phyloP scores from a whole-genome alignment of 345 rosid species.

The Eucalyptus grandis region DNA sequence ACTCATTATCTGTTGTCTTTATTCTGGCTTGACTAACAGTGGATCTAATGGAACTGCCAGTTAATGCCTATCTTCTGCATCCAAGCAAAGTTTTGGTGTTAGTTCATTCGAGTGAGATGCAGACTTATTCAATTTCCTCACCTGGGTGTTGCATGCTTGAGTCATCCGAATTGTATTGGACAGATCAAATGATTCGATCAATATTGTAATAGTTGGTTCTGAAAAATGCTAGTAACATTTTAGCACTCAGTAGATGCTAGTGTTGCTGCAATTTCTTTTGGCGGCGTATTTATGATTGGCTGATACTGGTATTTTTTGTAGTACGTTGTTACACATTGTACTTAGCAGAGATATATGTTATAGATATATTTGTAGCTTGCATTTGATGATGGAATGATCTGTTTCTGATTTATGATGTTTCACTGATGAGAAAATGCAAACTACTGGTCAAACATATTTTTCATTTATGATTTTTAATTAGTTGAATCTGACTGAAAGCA shows the following conservation, averaged over 20 bases:
- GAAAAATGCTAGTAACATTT: background rate
- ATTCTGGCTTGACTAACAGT: background rate
- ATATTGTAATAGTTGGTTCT: background rate
- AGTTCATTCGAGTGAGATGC: background rate
- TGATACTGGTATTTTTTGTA: background rate
- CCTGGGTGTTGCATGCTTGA: background rate
- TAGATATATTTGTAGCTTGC: background rate
- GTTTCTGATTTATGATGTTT: background rate
- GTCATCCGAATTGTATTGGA: background rate
- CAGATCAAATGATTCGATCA: background rate
- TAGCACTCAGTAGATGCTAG: background rate
- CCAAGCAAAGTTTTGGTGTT: background rate
- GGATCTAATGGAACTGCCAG: background rate
- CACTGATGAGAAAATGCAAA: background rate
- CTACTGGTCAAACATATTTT: background rate
- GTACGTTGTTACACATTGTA: background rate
- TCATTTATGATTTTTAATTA: background rate
- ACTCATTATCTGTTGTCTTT: background rate
- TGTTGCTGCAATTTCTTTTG: background rate
- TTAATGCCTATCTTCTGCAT: background rate
- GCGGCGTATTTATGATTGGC: background rate
- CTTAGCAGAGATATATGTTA: background rate
- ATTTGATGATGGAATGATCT: background rate
- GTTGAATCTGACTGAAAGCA: background rate
- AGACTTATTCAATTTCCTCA: background rate